These are phyloP conservation scores for Emmonsiellopsis sp. DNA, from an alignment of 2,329 filamentous ascomycete genomes.

Conservation along the genomic window DNA sequence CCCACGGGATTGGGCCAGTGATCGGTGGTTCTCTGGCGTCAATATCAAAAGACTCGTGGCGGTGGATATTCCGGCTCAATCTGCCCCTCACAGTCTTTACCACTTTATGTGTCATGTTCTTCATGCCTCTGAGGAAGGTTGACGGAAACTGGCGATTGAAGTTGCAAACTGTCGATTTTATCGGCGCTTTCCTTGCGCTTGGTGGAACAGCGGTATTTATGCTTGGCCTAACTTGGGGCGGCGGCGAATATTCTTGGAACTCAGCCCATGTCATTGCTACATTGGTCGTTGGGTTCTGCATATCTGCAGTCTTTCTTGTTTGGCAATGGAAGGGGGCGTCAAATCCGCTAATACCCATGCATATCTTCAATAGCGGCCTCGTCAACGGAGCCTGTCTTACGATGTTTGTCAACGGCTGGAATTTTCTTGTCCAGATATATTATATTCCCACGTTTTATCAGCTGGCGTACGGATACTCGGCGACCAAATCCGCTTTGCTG, in stretches of 20 bases:
- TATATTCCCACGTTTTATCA: slow-evolving; percentile 55
- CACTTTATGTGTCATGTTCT: slow-evolving; percentile 40
- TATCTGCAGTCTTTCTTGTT: slow-evolving; percentile 19
- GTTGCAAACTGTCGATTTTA: slow-evolving; percentile 43
- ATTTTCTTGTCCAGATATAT: slow-evolving; percentile 51
- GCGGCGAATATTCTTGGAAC: slow-evolving; percentile 48
- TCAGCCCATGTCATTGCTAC: slow-evolving; percentile 47
- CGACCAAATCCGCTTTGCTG: slow-evolving; percentile 41
- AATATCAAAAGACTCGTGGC: slow-evolving; percentile 22
- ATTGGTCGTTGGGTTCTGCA: slow-evolving; percentile 39
- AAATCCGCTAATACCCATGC: slow-evolving; percentile 27
- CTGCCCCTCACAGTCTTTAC: slow-evolving; percentile 43
- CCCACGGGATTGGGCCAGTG: slow-evolving; percentile 47
- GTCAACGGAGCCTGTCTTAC: slow-evolving; percentile 48
- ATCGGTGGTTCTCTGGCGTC: slow-evolving; percentile 45
- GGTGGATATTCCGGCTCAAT: slow-evolving; percentile 48
- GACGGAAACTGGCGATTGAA: slow-evolving; percentile 44
- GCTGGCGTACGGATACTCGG: slow-evolving; percentile 39
- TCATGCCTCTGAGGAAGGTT: slow-evolving; percentile 49
- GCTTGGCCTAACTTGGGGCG: slow-evolving; percentile 50
- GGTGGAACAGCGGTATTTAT: slow-evolving; percentile 36
- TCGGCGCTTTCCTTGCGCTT: slow-evolving; percentile 39
- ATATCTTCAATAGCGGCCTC: slow-evolving; percentile 46
- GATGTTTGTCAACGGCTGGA: slow-evolving; percentile 52
- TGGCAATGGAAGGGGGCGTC: slow-evolving; percentile 26